Conservation (phyloP, 2,329 filamentous ascomycete genomes). For the Aureobasidium pullulans region DNA sequence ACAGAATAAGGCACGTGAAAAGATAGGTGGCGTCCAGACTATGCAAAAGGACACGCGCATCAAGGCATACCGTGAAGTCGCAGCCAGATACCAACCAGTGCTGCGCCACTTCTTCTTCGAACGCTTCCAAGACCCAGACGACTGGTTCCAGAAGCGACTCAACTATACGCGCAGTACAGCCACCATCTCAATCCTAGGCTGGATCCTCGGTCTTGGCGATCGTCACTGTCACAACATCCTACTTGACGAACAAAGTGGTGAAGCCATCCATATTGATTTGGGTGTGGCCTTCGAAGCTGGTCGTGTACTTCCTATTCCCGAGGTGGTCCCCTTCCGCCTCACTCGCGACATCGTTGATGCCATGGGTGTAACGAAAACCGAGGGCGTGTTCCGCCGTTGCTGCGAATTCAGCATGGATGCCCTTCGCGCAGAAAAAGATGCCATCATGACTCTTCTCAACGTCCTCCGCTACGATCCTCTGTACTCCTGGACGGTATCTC, state of each 20-base stretch:
- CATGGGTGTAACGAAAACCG: slow-evolving; percentile 91
- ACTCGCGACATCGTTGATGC: slow-evolving; percentile 93
- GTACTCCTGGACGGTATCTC: slow-evolving; percentile 89
- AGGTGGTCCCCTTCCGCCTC: slow-evolving; percentile 89
- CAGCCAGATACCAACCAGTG: slow-evolving; percentile 79
- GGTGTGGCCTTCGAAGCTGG: slow-evolving; percentile 97
- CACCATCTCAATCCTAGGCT: slow-evolving; percentile 88
- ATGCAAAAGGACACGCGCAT: slow-evolving; percentile 65
- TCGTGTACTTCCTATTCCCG: slow-evolving; percentile 86
- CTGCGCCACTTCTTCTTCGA: slow-evolving; percentile 98
- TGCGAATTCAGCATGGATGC: slow-evolving; percentile 97
- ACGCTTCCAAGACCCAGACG: slow-evolving; percentile 83
- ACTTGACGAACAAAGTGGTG: slow-evolving; percentile 79
- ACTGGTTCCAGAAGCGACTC: slow-evolving; percentile 85
- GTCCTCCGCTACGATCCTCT: slow-evolving; percentile 96
- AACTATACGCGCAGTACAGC: slow-evolving; percentile 92
- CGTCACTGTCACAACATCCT: slow-evolving; percentile 96
- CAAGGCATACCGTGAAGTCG: slow-evolving; percentile 68
- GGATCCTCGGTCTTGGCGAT: slow-evolving; percentile 87
- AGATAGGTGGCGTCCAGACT: slow-evolving; percentile 66
- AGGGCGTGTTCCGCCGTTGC: slow-evolving; percentile 94
- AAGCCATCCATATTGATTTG: slow-evolving; percentile 94
- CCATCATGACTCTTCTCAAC: slow-evolving; percentile 97
- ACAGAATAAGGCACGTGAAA: slow-evolving; percentile 65
- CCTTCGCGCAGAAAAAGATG: slow-evolving; percentile 87